Conservation (phyloP, 2,329 filamentous ascomycete genomes). For the Colletotrichum sp. region DNA sequence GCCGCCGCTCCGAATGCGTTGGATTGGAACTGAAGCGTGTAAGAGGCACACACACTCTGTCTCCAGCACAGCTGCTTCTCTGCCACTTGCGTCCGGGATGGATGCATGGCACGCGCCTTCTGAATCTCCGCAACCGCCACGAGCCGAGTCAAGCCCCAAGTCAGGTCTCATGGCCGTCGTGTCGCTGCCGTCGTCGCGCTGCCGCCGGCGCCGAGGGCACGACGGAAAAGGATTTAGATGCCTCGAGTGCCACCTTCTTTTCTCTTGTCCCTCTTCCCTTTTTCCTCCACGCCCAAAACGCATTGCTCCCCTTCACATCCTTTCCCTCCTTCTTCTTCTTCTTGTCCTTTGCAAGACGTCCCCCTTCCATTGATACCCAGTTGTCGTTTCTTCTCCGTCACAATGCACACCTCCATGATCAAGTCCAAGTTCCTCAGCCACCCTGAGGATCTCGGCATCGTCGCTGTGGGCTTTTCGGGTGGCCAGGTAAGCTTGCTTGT, state of each 20-base stretch:
- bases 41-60: not conserved
- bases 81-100: not conserved
- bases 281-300: not conserved
- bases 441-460: constrained; percentile 83
- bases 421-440: constrained; percentile 79
- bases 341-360: not conserved
- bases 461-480: constrained; percentile 95
- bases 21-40: not conserved
- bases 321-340: not conserved
- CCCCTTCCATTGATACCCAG: not conserved
- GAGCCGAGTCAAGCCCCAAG: constrained; percentile 2
- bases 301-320: not conserved
- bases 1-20: not conserved
- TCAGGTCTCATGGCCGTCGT: not conserved
- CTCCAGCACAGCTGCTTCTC: not conserved
- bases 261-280: not conserved
- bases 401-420: constrained; percentile 60
- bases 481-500: constrained; percentile 73
- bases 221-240: constrained; percentile 2
- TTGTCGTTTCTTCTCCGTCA: not conserved
- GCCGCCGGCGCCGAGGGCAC: not conserved
- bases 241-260: not conserved
- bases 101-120: not conserved
- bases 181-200: not conserved
- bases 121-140: constrained; percentile 2